Evolutionary conservation across 1,284 basidiomycete species (phyloP).

Genomic region (Omphalotus olearius): DNA sequence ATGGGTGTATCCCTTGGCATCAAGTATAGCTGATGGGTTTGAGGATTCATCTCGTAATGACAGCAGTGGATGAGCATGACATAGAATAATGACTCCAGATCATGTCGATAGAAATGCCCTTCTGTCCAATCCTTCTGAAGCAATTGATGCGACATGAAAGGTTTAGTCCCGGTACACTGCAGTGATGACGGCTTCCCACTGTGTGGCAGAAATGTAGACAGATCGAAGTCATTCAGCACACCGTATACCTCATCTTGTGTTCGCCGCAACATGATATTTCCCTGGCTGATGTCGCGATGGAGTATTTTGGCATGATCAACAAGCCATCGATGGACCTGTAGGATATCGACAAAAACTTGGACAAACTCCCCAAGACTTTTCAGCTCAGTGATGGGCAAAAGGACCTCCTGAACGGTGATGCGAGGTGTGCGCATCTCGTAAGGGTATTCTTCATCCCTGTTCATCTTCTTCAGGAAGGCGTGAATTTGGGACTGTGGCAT

Average conservation of each 20-base stretch:
- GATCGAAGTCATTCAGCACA: constrained; percentile 8
- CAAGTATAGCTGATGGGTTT: not conserved
- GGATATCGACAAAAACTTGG: constrained; percentile 7
- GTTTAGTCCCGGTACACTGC: constrained; percentile 5
- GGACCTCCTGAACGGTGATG: not conserved
- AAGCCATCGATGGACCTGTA: constrained; percentile 1
- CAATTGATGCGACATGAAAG: constrained; percentile 6
- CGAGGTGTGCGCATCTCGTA: constrained; percentile 9
- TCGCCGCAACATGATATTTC: constrained; percentile 5
- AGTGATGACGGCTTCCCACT: not conserved
- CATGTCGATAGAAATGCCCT: constrained; percentile 5
- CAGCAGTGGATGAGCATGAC: constrained; percentile 2
- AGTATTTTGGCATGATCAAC: not conserved
- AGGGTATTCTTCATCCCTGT: not conserved
- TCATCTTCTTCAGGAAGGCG: not conserved
- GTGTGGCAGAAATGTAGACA: not conserved
- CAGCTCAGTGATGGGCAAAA: constrained; percentile 2
- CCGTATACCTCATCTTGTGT: constrained; percentile 3
- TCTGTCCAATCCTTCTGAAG: not conserved
- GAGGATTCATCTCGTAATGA: not conserved
- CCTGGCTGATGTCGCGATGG: constrained; percentile 9
- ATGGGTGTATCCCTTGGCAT: not conserved
- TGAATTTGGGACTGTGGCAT: not conserved
- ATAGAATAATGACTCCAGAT: constrained; percentile 9
- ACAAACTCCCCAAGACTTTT: not conserved